These are phyloP conservation scores for Hirschioporus abietinus DNA, from an alignment of 768 basidiomycete genomes.

Conservation along the genomic window DNA sequence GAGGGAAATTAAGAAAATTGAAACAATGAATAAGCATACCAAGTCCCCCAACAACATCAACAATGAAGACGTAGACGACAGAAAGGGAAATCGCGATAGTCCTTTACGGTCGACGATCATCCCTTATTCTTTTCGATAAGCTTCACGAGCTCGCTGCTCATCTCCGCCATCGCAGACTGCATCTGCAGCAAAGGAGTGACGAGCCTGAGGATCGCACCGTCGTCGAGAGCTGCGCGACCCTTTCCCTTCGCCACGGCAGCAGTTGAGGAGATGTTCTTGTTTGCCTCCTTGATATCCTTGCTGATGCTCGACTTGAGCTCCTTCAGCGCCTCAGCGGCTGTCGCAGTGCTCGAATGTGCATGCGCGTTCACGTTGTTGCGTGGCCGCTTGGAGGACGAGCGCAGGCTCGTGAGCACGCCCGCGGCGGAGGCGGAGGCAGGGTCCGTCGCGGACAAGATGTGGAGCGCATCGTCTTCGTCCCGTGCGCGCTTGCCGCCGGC, in stretches of 20 bases:
- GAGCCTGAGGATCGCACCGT: background rate
- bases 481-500: background rate
- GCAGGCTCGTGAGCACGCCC: background rate
- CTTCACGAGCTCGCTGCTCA: background rate
- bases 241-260: background rate
- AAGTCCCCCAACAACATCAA: conserved; percentile 1
- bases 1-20: background rate
- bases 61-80: background rate
- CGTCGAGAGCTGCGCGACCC: background rate
- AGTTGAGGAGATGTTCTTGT: background rate
- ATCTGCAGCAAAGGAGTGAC: background rate
- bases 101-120: background rate
- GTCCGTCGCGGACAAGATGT: background rate
- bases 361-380: background rate
- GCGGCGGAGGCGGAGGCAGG: background rate
- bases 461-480: background rate
- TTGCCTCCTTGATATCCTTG: background rate
- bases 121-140: background rate
- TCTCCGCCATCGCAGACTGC: background rate
- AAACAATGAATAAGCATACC: background rate
- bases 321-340: background rate
- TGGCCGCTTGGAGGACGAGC: background rate
- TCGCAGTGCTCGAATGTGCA: background rate
- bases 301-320: background rate
- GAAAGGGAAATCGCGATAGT: background rate